These are phyloP conservation scores for Castanea crenata DNA, from an alignment of 306 rosid species.

Conservation along the genomic window DNA sequence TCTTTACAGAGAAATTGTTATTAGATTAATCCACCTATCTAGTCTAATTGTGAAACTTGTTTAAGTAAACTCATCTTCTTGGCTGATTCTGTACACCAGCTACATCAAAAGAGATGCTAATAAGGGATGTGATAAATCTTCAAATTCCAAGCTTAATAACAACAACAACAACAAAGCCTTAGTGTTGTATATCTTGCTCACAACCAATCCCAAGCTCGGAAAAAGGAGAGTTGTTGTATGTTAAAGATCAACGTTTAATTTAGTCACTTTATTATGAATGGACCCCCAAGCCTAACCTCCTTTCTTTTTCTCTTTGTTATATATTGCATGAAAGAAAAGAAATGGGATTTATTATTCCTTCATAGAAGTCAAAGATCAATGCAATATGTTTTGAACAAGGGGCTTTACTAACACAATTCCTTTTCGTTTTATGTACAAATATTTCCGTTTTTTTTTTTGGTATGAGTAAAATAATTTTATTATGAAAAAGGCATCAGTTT, in stretches of 20 bases:
- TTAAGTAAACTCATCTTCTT: background rate
- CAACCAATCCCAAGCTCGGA: too few relatives aligned
- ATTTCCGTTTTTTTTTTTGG: background rate
- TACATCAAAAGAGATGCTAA: background rate
- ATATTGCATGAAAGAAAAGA: background rate
- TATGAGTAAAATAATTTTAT: too few relatives aligned
- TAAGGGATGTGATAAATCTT: background rate
- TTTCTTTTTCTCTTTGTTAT: background rate
- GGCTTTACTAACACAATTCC: background rate
- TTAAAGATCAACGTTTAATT: too few relatives aligned
- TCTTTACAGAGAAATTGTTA: background rate
- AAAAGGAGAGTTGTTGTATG: too few relatives aligned
- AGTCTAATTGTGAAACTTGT: background rate
- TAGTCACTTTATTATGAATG: too few relatives aligned
- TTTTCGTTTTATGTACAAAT: background rate
- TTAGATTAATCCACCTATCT: background rate
- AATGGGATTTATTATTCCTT: background rate
- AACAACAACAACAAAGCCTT: too few relatives aligned
- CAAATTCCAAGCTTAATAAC: background rate
- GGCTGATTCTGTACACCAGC: background rate
- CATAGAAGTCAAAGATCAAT: background rate
- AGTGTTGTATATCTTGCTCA: too few relatives aligned
- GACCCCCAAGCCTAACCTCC: background rate
- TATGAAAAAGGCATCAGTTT: too few relatives aligned
- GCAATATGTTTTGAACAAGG: background rate